These are phyloP conservation scores for Pontederia paniculata DNA, from an alignment of 176 grass and related monocot genomes.

Conservation along the genomic window DNA sequence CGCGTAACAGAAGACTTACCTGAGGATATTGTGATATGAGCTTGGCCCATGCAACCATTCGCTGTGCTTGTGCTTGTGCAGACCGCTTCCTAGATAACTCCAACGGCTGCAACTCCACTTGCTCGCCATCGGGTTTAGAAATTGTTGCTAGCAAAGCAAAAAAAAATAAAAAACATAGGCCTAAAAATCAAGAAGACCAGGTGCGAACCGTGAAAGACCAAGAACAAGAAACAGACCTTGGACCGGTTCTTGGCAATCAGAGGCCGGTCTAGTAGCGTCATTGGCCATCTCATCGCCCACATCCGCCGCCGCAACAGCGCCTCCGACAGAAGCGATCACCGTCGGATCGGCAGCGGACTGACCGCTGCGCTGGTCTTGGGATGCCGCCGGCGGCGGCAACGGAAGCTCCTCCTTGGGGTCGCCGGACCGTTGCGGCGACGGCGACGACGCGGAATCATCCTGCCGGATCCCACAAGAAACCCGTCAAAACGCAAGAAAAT, in stretches of 20 bases:
- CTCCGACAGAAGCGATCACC: not conserved
- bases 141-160: not conserved
- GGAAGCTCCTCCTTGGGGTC: not conserved
- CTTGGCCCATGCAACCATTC: constrained; percentile 60
- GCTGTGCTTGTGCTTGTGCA: constrained; percentile 30
- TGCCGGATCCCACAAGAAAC: constrained; percentile 22
- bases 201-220: not conserved
- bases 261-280: not conserved
- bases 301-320: constrained; percentile 17
- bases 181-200: not conserved
- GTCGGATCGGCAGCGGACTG: not conserved
- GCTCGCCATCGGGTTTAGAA: constrained; percentile 28
- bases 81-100: constrained; percentile 10
- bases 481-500: not conserved
- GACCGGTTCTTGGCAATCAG: not conserved
- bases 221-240: constrained; percentile 1
- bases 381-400: not conserved
- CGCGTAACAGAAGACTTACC: constrained; percentile 21
- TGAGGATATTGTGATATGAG: constrained; percentile 79
- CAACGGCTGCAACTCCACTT: constrained; percentile 4
- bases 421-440: not conserved
- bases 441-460: not conserved
- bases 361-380: not conserved
- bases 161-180: not conserved
- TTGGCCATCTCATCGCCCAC: not conserved